Evolutionary conservation across 768 basidiomycete species (phyloP).

Genomic region (Naganishia vishniacii): DNA sequence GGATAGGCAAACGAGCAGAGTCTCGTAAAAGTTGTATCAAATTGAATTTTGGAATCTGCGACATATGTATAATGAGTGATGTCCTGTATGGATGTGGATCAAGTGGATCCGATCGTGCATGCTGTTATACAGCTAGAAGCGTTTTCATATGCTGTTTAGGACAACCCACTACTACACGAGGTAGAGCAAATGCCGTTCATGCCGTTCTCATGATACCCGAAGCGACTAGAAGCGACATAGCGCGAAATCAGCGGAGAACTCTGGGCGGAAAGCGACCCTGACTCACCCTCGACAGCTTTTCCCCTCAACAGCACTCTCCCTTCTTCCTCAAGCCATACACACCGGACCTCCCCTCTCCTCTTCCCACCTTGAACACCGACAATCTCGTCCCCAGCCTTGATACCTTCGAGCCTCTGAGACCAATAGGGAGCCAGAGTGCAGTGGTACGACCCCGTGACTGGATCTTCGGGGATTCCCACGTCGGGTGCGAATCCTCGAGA

Average conservation of each 20-base stretch:
- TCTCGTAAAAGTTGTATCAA: no score
- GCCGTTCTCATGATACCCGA: constrained; percentile 1
- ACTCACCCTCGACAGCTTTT: constrained; percentile 23
- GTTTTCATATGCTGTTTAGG: no score
- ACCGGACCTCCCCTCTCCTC: constrained; percentile 26
- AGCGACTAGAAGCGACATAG: background rate
- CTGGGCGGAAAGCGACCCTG: background rate
- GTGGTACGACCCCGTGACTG: constrained; percentile 28
- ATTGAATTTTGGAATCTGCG: no score
- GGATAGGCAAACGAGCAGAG: no score
- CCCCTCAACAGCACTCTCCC: constrained; percentile 28
- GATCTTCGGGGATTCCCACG: constrained; percentile 22
- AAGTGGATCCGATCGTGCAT: no score
- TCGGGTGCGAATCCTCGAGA: constrained; percentile 20
- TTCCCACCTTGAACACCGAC: constrained; percentile 23
- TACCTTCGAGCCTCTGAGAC: constrained; percentile 13
- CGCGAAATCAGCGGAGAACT: background rate
- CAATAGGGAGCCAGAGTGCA: constrained; percentile 23
- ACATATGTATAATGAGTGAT: no score
- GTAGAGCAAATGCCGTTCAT: background rate
- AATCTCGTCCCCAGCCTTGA: constrained; percentile 17
- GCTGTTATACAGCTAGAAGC: no score
- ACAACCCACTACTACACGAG: no score
- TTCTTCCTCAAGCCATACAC: constrained; percentile 23
- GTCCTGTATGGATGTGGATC: no score